Evolutionary conservation across 1,139 yeast species (phyloP), one percentile per base, ranked within the genome.

Genomic region (Saccharomyces hybrid): DNA sequence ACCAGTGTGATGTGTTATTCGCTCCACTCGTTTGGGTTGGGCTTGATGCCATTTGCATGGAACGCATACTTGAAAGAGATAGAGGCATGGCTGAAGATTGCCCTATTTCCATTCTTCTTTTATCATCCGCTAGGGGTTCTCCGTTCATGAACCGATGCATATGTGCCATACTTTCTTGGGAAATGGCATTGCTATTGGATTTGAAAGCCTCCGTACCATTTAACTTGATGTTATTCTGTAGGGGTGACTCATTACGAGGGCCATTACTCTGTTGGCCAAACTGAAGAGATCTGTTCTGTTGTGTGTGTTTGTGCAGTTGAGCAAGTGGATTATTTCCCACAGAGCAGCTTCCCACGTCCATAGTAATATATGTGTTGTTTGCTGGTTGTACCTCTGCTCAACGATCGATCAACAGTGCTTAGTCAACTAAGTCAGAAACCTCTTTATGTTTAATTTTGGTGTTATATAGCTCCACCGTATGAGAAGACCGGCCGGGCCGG

Each of bases 311-410:
- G 50, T 61, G 66, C 68, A 93, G 83, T 75, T 88, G 96, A 3
- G 95, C 80, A 53, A 91, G 76, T 25, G 96, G 96, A 70, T 91
- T 90, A 57, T 82, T 77, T 56, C 81, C 79, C 2, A 86, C 85
- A 2, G 96, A 85, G 73, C 97, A 90, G 64, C 89, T 97, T 28
- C 93, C 81, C 49, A 55, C 91, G 54, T 63, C 61, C 65, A 63
- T 66, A 23, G 28, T 54, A 9, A 9, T 38, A 4, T 9, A 38
- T 16, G 11, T 38, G 11, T 38, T 38, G n/a, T 20, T 38, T 9
- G 13, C 25, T 38, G 25, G 5, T 34, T 20, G 13, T 38, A 9
- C 16, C 9, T 20, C 11, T 16, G 13, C 20, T 2, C 44, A 4
- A 13, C 14, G 9, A 3, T 4, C 11, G 2, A 16, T 4, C n/a